Conservation (phyloP, 345 rosid genomes). For the Geranium rotundifolium region DNA sequence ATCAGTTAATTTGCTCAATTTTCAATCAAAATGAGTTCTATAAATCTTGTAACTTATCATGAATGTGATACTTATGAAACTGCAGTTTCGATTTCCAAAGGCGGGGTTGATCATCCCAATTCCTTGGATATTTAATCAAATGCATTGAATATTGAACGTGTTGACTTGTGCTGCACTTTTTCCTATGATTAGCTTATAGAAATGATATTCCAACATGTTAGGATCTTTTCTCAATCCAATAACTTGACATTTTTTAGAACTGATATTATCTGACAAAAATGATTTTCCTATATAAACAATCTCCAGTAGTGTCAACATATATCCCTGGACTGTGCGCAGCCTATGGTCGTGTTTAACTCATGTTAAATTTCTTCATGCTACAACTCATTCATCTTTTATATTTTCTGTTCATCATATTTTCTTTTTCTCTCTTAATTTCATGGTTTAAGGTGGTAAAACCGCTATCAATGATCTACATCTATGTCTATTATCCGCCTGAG, state of each 20-base stretch:
- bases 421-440: no score
- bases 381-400: no score
- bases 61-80: background rate
- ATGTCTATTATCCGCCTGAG: no score
- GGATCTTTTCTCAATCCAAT: background rate
- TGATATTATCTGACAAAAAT: no score
- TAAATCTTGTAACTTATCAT: background rate
- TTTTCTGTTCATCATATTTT: no score
- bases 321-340: background rate
- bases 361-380: no score
- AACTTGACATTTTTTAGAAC: background rate
- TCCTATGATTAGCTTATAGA: background rate
- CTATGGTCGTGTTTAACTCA: background rate
- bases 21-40: background rate
- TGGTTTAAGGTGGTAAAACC: background rate
- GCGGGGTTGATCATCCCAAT: no score
- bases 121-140: no score
- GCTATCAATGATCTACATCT: no score
- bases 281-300: background rate
- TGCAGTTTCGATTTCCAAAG: background rate
- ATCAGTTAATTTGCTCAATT: constrained; percentile 2
- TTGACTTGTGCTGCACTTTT: background rate
- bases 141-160: background rate
- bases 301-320: background rate
- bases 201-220: background rate